Base-by-base conservation (phyloP, 257 asterid genomes). In the Echites panduratus region DNA sequence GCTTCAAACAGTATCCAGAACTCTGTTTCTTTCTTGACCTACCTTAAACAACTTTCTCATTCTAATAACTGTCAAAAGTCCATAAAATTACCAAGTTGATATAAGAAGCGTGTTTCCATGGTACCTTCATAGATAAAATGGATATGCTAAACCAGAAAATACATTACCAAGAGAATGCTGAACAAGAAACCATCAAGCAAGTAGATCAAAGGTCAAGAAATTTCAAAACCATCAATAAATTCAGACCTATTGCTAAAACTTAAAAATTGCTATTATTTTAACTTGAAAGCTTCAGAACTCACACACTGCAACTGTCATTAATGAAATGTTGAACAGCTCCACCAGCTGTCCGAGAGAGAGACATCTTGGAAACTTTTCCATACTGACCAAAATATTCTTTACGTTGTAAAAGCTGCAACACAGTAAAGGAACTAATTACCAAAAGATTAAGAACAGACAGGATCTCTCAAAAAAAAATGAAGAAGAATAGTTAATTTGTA, bases 291-390 rank as follows among this genome's bases (percentile, higher is more conserved):
- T 58, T 63, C 70, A 75, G 67, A 70, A 91, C 98, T 89, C 84
- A 94, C 97, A 88, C 96, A 29, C 98, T 94, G 84, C 95, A 94
- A 66, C 97, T 84, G 73, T 91, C 96, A 79, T 94, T 84, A 72
- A 85, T 63, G 79, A 94, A 89, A 74, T 89, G 96, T 77, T 94
- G 98, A 80, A 94, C 73, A 68, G 95, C 80, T 63, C 96, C 98
- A 82, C 97, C 97, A 74, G 96, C 95, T 40, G 96, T 89, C 80
- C 98, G 85, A 40, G 98, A 94, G 73, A 94, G 92, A 72, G 97
- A 89, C 67, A 94, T 87, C 84, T 94, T 91, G 41, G 92, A 78
- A 71, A 94, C 86, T 81, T 89, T 94, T 47, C 98, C 97, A 75
- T 94, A 94, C 83, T 89, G 96, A 81, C 97, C 96, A 83, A 94